Percentiles rank a stretch among this genome's conserved stretches.
phyloP scores from a whole-genome alignment of 2,329 filamentous ascomycete species.

The Nothomitra cinnamomea region DNA sequence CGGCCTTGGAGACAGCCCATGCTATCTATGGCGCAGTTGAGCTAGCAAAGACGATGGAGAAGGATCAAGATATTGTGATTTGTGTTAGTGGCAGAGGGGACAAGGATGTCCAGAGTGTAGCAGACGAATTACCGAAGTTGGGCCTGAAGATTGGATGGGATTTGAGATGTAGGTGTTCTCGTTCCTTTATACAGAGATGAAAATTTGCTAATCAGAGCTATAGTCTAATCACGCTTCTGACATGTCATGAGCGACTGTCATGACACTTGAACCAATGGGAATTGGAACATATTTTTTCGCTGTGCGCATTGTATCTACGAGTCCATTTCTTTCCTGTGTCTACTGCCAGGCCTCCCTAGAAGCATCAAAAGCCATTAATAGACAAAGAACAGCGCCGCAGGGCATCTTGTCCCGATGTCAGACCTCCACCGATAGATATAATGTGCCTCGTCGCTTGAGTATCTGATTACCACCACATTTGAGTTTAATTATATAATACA shows the following conservation, averaged over 20 bases:
- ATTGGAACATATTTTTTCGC: too few relatives aligned
- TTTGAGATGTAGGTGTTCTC: slow-evolving; percentile 27
- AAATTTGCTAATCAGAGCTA: neutral
- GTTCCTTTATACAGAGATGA: neutral
- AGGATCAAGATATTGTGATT: slow-evolving; percentile 80
- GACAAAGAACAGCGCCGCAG: too few relatives aligned
- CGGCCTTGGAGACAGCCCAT: slow-evolving; percentile 84
- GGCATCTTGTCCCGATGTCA: too few relatives aligned
- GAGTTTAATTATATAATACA: too few relatives aligned
- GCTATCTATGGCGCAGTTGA: slow-evolving; percentile 80
- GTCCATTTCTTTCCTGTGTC: too few relatives aligned
- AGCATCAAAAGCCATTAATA: too few relatives aligned
- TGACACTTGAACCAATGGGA: too few relatives aligned
- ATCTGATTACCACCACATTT: too few relatives aligned
- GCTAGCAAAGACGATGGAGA: slow-evolving; percentile 80
- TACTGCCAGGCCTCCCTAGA: too few relatives aligned
- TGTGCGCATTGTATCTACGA: too few relatives aligned
- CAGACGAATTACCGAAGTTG: slow-evolving; percentile 76
- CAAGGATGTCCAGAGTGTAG: slow-evolving; percentile 97
- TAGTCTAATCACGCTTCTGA: neutral
- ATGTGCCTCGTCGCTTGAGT: too few relatives aligned
- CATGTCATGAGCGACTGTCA: neutral
- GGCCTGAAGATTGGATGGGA: slow-evolving; percentile 75
- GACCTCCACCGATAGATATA: too few relatives aligned
- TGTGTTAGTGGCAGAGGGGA: slow-evolving; percentile 87